Conservation (phyloP, 1,139 yeast genomes). For the Yamadazyma epiphylla region DNA sequence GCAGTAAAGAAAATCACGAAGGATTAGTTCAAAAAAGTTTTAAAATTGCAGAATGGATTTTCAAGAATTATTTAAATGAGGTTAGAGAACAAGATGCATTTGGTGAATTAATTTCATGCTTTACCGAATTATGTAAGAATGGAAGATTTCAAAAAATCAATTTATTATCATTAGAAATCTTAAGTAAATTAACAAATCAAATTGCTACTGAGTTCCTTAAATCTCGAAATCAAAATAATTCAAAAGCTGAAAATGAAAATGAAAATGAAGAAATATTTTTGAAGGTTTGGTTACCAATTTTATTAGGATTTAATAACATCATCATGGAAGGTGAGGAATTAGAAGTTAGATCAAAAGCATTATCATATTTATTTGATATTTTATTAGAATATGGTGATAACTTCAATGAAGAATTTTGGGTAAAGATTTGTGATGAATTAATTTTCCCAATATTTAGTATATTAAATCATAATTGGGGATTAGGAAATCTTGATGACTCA, state of each 20-base stretch:
- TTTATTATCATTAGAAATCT: conserved; percentile 74
- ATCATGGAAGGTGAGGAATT: conserved; percentile 92
- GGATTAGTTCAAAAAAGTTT: conserved; percentile 60
- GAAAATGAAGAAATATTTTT: conserved; percentile 34
- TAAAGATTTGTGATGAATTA: conserved; percentile 66
- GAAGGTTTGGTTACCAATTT: conserved; percentile 75
- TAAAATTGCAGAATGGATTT: conserved; percentile 60
- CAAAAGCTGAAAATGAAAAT: conserved; percentile 13
- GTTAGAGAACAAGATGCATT: conserved; percentile 75
- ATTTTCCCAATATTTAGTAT: conserved; percentile 89
- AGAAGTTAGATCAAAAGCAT: conserved; percentile 89
- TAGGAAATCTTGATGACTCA: conserved; percentile 51
- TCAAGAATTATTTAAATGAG: conserved; percentile 56
- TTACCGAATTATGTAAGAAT: conserved; percentile 81
- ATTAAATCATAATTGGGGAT: conserved; percentile 72
- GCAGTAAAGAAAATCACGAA: conserved; percentile 56
- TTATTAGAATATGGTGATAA: conserved; percentile 74
- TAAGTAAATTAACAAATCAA: conserved; percentile 59
- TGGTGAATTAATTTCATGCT: conserved; percentile 67
- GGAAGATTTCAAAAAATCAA: conserved; percentile 77
- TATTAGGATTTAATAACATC: conserved; percentile 79
- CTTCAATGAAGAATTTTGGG: conserved; percentile 80
- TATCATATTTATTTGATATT: conserved; percentile 77
- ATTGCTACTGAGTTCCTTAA: conserved; percentile 44
- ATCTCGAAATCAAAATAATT: too few relatives aligned